Conservation (phyloP, 164 flowering plant genomes). For the Umbellularia californica region DNA sequence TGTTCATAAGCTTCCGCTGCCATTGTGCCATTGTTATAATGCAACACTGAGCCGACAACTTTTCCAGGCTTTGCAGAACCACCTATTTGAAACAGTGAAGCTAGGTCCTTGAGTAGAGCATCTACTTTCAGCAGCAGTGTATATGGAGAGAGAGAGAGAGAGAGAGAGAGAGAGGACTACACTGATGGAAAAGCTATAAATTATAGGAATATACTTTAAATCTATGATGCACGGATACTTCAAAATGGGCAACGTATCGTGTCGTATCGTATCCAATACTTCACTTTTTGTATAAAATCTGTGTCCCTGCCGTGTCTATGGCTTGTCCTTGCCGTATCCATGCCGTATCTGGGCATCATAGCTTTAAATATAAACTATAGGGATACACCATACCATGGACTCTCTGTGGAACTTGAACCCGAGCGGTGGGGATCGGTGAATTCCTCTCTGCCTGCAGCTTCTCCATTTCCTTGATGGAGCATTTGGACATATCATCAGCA, state of each 20-base stretch:
- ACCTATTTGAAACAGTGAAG: conserved; percentile 24
- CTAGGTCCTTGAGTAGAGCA: background rate
- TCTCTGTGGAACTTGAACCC: conserved; percentile 72
- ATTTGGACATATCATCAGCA: conserved; percentile 60
- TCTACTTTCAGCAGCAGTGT: no score
- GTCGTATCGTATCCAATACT: no score
- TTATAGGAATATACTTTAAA: background rate
- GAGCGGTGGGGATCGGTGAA: conserved; percentile 50
- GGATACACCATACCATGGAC: conserved; percentile 38
- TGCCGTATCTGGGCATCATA: no score
- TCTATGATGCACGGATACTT: no score
- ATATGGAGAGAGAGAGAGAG: background rate
- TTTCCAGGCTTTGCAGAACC: conserved; percentile 86
- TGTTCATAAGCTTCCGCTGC: conserved; percentile 54
- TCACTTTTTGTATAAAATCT: no score
- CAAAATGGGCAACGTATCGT: no score
- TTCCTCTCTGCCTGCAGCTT: conserved; percentile 49
- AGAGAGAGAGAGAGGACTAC: background rate
- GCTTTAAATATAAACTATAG: background rate
- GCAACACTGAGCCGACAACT: conserved; percentile 68
- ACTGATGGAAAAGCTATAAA: background rate
- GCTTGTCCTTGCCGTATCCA: no score
- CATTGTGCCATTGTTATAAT: conserved; percentile 64
- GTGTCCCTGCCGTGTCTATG: no score
- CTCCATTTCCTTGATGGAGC: conserved; percentile 61